Base-by-base conservation (phyloP, 148 eudicot species). In the Persicaria tinctoria region DNA sequence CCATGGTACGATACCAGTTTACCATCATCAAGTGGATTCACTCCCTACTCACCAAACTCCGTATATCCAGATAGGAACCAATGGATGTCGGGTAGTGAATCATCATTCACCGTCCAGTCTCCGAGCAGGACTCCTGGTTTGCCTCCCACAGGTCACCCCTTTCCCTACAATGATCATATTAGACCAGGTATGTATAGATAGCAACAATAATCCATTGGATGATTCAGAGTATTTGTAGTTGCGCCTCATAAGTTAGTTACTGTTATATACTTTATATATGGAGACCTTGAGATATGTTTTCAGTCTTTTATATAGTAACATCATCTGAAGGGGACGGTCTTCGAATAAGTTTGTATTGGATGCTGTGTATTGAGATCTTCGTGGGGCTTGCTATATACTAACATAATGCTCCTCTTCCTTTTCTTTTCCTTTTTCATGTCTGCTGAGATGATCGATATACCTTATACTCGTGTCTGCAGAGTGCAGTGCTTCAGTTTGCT, bases 151-250 rank as follows among this genome's bases (percentile, higher is more conserved):
- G 23, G 14, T 71, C 51, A 76, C 86, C 72, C 70, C 76, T 78
- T 79, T 46, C 70, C 63, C n/a, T 74, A 82, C n/a, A 60, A 81
- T 66, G 76, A 79, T 70, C 76, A 80, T 75, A 17, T 64, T 50
- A 74, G 82, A 76, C 83, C 83, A 44, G 44, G 83, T 76, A 59
- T 73, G 81, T 83, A 84, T 72, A 78, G 85, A 78, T 80, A 62
- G 6, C 70, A 23, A 63, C 10, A 10, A 9, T 23, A 66, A 46
- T 44, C 70, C 70, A 66, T 13, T 44, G 47, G 47, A 66, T 38
- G 47, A 48, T 6, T 66, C 47, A 13, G 63, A 41, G 11, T 66
- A 66, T 44, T 14, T 66, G 47, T 27, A 62, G 9, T 62, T 63
- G 44, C 16, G 11, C 68, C n/a, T 5, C 68, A 63, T 63, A 66